Evolutionary conservation across 1,139 yeast species (phyloP).

Genomic region (Hyphopichia buzzinii): DNA sequence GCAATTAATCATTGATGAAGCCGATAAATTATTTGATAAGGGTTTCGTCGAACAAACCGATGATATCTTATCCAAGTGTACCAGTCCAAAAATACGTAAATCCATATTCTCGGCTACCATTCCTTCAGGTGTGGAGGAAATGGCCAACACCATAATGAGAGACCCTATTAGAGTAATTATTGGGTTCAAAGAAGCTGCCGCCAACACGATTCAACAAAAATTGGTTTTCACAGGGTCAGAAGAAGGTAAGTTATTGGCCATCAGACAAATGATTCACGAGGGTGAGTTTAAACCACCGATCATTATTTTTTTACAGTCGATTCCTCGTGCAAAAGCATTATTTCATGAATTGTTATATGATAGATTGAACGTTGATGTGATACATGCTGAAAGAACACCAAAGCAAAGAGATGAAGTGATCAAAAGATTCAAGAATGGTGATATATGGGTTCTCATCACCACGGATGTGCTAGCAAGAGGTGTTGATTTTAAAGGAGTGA

Average conservation of each 20-base stretch:
- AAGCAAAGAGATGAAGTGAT: conserved; percentile 85
- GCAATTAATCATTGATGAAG: conserved; percentile 87
- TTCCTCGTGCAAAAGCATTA: conserved; percentile 90
- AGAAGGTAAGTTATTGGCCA: conserved; percentile 88
- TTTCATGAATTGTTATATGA: conserved; percentile 91
- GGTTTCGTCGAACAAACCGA: conserved; percentile 94
- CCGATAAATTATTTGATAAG: conserved; percentile 88
- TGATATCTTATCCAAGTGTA: conserved; percentile 69
- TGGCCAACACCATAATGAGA: conserved; percentile 81
- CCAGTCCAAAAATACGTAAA: conserved; percentile 52
- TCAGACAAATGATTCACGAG: conserved; percentile 80
- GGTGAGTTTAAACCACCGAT: conserved; percentile 93
- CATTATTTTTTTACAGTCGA: conserved; percentile 86
- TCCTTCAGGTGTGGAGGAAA: conserved; percentile 88
- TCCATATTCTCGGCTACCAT: conserved; percentile 94
- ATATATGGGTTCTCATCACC: conserved; percentile 93
- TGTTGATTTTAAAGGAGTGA: conserved; percentile 95
- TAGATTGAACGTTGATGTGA: conserved; percentile 87
- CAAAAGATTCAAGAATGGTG: conserved; percentile 81
- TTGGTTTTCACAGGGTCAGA: conserved; percentile 88
- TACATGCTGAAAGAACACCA: conserved; percentile 92
- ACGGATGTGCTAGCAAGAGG: conserved; percentile 97
- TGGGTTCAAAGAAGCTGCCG: conserved; percentile 95
- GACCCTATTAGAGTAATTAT: conserved; percentile 83
- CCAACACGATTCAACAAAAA: conserved; percentile 77